Conservation (phyloP, 1,284 basidiomycete species). For the Sporisorium sorghi region DNA sequence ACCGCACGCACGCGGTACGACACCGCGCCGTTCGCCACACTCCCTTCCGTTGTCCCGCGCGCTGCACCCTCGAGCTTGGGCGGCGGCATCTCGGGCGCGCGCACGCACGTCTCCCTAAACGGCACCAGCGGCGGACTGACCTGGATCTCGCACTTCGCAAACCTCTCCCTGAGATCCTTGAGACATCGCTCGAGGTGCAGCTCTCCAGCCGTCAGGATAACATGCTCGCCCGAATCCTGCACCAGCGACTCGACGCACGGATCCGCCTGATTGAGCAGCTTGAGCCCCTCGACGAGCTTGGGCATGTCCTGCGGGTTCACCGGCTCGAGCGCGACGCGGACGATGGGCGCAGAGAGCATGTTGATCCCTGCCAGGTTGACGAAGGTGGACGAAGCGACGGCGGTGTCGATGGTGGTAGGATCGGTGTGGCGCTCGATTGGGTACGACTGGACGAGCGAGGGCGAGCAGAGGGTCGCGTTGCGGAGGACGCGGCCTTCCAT, state of each 20-base stretch:
- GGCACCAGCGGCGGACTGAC: constrained; percentile 96
- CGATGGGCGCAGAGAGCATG: constrained; percentile 78
- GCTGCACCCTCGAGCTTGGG: constrained; percentile 79
- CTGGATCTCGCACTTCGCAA: constrained; percentile 91
- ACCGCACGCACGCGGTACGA: constrained; percentile 85
- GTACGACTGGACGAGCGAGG: constrained; percentile 34
- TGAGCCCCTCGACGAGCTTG: constrained; percentile 87
- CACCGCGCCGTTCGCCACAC: constrained; percentile 79
- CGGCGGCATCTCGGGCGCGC: constrained; percentile 80
- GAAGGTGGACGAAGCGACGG: constrained; percentile 29
- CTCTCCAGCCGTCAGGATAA: constrained; percentile 95
- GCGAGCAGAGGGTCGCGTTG: constrained; percentile 87
- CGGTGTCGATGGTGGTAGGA: constrained; percentile 23
- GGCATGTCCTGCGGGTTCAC: constrained; percentile 86
- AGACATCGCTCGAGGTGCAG: constrained; percentile 96
- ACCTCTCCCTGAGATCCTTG: constrained; percentile 92
- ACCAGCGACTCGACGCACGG: constrained; percentile 97
- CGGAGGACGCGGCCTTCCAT: constrained; percentile 90
- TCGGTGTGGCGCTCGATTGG: constrained; percentile 34
- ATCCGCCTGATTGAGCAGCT: constrained; percentile 91
- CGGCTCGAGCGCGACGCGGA: constrained; percentile 94
- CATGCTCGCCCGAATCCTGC: constrained; percentile 96
- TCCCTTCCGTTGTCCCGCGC: constrained; percentile 82
- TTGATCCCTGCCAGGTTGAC: constrained; percentile 67
- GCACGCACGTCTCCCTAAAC: constrained; percentile 92